A percentile compares a stretch with the other conserved stretches of the same genome.
Evolutionary conservation across 495 filamentous ascomycete genomes (phyloP).

Genomic region (Articulospora tetracladia): DNA sequence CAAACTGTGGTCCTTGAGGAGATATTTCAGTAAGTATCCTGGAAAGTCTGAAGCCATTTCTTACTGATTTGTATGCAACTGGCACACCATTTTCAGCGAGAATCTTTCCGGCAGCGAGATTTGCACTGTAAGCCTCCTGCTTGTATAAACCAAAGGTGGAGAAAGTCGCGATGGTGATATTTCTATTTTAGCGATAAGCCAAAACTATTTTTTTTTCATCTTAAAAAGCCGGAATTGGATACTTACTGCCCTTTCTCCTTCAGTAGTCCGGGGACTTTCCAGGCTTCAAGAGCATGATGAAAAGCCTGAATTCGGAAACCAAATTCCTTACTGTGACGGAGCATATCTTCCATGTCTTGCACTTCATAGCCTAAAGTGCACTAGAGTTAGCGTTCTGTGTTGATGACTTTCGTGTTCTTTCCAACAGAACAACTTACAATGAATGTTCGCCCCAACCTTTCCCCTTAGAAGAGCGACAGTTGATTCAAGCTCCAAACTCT

Average conservation of each 20-base stretch:
- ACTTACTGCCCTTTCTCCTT: conserved; percentile 36
- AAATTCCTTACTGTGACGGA: conserved; percentile 62
- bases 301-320: conserved; percentile 56
- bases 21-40: neutral
- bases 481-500: conserved; percentile 54
- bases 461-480: conserved; percentile 54
- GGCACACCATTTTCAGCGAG: conserved; percentile 55
- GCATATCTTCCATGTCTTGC: conserved; percentile 58
- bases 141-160: conserved; percentile 64
- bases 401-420: neutral
- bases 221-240: conserved; percentile 1
- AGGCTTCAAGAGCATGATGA: conserved; percentile 62
- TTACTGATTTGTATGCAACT: conserved; percentile 42
- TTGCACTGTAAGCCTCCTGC: conserved; percentile 54
- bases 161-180: conserved; percentile 50
- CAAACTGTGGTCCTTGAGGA: conserved; percentile 30
- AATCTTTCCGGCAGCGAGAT: conserved; percentile 57
- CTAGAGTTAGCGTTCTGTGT: neutral
- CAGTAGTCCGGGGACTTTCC: conserved; percentile 53
- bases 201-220: neutral
- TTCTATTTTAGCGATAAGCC: conserved; percentile 3
- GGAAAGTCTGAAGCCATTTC: neutral
- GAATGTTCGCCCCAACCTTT: conserved; percentile 58
- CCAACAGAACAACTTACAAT: conserved; percentile 36
- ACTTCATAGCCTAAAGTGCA: conserved; percentile 47